Percentiles rank a stretch among this genome's conserved stretches.
Evolutionary conservation across 2,329 filamentous ascomycete species (phyloP).

Genomic region (Cladophialophora bantiana): DNA sequence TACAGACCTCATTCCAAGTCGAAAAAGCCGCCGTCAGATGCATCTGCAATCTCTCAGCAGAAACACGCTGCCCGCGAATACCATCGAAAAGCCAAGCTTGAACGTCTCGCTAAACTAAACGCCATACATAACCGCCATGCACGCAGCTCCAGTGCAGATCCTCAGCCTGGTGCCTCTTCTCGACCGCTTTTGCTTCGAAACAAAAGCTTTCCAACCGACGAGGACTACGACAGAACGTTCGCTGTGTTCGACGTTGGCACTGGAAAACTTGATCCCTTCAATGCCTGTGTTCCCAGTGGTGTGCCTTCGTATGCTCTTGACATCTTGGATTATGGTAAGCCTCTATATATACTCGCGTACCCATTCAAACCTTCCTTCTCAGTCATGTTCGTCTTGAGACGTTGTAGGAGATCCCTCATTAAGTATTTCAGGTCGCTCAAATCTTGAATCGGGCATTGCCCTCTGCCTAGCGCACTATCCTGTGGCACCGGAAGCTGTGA

Average conservation of each 20-base stretch:
- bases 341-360: background rate
- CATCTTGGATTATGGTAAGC: constrained; percentile 27
- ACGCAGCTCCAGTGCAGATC: constrained; percentile 3
- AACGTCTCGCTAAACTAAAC: constrained; percentile 19
- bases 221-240: constrained; percentile 7
- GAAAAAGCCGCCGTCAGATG: background rate
- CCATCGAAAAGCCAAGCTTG: constrained; percentile 29
- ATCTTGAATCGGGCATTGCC: constrained; percentile 7
- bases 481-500: background rate
- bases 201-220: constrained; percentile 1
- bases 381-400: background rate
- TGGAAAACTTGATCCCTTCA: constrained; percentile 27
- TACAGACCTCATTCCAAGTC: constrained; percentile 19
- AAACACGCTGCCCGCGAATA: constrained; percentile 33
- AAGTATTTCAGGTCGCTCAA: constrained; percentile 12
- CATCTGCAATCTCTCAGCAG: constrained; percentile 26
- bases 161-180: background rate
- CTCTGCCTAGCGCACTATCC: constrained; percentile 21
- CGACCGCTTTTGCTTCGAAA: constrained; percentile 13
- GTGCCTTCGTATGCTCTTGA: constrained; percentile 18
- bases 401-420: background rate
- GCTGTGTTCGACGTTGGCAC: constrained; percentile 19
- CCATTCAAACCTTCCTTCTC: background rate
- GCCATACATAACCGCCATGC: constrained; percentile 10
- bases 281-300: constrained; percentile 20